Percentiles rank a stretch among this genome's conserved stretches.
phyloP scores from a whole-genome alignment of 257 asterid genomes.

The Nicotiana tabacum region DNA sequence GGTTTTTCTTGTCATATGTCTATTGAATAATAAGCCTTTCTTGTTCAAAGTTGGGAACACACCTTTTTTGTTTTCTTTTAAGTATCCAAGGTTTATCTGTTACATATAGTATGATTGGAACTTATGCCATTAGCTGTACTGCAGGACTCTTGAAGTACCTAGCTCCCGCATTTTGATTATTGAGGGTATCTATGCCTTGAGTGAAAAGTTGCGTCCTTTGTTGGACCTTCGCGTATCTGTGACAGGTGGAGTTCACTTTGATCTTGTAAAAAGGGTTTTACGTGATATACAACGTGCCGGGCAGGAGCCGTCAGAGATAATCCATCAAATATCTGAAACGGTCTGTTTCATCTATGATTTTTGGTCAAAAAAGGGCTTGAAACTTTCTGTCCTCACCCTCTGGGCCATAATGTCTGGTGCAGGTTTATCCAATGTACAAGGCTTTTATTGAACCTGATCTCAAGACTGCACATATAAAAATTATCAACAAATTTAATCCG shows the following conservation, averaged over 20 bases:
- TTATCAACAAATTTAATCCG: constrained; percentile 90
- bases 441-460: constrained; percentile 98
- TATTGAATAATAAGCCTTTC: not conserved
- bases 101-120: constrained; percentile 11
- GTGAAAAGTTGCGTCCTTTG: constrained; percentile 69
- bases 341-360: constrained; percentile 36
- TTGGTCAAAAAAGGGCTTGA: not conserved
- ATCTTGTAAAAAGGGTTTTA: constrained; percentile 92
- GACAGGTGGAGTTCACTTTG: constrained; percentile 98
- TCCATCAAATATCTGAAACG: constrained; percentile 97
- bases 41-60: not conserved
- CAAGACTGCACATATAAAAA: constrained; percentile 88
- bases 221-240: constrained; percentile 93
- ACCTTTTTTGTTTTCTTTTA: constrained; percentile 7
- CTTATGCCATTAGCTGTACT: constrained; percentile 24
- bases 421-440: constrained; percentile 99
- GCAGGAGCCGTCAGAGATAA: constrained; percentile 96
- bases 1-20: not conserved
- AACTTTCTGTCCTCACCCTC: not conserved
- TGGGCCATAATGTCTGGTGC: constrained; percentile 6
- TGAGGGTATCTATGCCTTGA: constrained; percentile 94
- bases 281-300: constrained; percentile 97
- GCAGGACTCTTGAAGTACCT: constrained; percentile 93
- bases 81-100: not conserved
- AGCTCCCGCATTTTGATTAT: constrained; percentile 80